Base-by-base conservation (phyloP, 805 yeast species). In the Candida patagonica region DNA sequence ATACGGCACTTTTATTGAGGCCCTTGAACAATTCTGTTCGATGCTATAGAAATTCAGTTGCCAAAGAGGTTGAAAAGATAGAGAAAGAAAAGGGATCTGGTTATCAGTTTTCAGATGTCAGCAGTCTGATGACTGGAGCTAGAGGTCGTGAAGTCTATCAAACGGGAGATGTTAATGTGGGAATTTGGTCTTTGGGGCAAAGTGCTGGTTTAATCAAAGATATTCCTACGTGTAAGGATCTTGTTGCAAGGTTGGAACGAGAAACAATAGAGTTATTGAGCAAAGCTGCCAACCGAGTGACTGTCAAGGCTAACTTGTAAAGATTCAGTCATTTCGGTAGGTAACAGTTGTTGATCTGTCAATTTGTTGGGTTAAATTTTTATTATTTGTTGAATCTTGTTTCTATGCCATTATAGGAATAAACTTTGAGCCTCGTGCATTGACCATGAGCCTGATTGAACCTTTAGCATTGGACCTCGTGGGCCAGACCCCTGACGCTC, bases 181-280 rank as follows among this genome's bases (percentile, higher is more conserved):
- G 62, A 5, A 51, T 57, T 42, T 57, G 62, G 62, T 49, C 60
- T 5, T 35, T 48, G 19, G 62, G 62, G 19, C 55, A 55, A 45
- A 40, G 47, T 9, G 45, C 41, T 17, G 61, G 59, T 10, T 41
- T 55, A 8, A 56, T 57, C 38, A 24, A 53, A 23, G 62, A 57
- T 37, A 45, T 57, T 27, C 62, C 61, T 20, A 50, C 57, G 13
- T 57, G 62, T 45, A 34, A 48, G 26, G 61, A 43, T 10, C 48
- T 57, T 13, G 48, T 52, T 13, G 35, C 33, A n/a, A 45, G 57
- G 4, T 38, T 57, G 25, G 59, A 43, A 30, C 16, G 26, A 4
- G 61, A 57, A 25, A 52, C 60, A 8, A 37, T 39, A 19, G 52
- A 45, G 12, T 44, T 49, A 26, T 24, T 53, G 17, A 26, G 27